phyloP scores from a whole-genome alignment of 495 filamentous ascomycete species.

The Tuber calosporum region DNA sequence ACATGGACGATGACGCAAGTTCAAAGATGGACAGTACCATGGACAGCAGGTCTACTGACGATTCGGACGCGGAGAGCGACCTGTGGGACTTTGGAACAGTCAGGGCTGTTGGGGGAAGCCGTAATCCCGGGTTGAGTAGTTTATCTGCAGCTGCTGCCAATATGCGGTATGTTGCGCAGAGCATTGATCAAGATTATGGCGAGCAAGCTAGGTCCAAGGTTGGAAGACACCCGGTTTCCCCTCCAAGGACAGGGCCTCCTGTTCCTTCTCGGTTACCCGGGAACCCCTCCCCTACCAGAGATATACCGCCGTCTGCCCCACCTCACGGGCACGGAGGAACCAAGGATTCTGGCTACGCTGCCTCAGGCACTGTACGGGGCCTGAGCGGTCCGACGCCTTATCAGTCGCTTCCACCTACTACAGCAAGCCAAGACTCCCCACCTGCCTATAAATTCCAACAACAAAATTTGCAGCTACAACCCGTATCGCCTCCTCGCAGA shows the following conservation, averaged over 20 bases:
- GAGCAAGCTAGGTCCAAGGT: constrained; percentile 20
- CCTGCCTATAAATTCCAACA: constrained; percentile 19
- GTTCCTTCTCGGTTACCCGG: constrained; percentile 23
- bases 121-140: constrained; percentile 32
- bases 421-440: constrained; percentile 28
- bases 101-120: constrained; percentile 50
- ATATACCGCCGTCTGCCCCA: constrained; percentile 34
- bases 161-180: constrained; percentile 39
- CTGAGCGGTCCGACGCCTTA: constrained; percentile 34
- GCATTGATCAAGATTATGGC: constrained; percentile 33
- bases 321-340: constrained; percentile 31
- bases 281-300: constrained; percentile 30
- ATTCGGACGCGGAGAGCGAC: constrained; percentile 63
- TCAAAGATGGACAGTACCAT: constrained; percentile 37
- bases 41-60: constrained; percentile 59
- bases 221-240: constrained; percentile 27
- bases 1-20: constrained; percentile 56
- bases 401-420: constrained; percentile 33
- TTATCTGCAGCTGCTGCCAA: constrained; percentile 39
- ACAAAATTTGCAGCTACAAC: constrained; percentile 28
- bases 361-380: constrained; percentile 38
- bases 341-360: constrained; percentile 39
- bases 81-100: constrained; percentile 99
- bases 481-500: constrained; percentile 27
- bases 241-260: constrained; percentile 30